Base-by-base conservation (phyloP, 2,329 filamentous ascomycete species). In the Pseudopyrenochaeta lycopersici region DNA sequence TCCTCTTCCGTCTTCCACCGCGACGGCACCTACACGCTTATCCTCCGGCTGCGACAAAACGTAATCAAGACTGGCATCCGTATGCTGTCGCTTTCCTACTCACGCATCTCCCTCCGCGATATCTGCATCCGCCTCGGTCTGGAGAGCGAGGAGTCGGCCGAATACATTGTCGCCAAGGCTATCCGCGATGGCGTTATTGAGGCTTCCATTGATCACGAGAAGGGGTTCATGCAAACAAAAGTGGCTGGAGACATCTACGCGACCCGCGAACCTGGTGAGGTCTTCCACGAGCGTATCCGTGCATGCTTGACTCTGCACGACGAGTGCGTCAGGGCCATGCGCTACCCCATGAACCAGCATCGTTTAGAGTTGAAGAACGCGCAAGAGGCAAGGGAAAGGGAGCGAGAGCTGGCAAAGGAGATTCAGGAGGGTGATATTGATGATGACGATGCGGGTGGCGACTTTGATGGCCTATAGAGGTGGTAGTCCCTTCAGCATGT, bases 341-440 rank as follows among this genome's bases (percentile, higher is more conserved):
- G 95, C 49, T 99, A 98, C 80, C 95, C 95, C 2, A 98, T 98
- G 94, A 97, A 99, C 81, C 95, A 98, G 78, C 95, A 99, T 79
- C 88, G 95, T 15, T 84, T 98, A 50, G 95, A 99, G 79, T 85
- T 99, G 50, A 98, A 97, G 85, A 98, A 96, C 70, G 95, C 95
- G 0, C 94, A 98, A 77, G 96, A 99, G 79, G 95, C 95, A n/a
- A 86, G 95, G 45, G 95, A 99, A 77, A 86, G 95, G 17, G 95
- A 99, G 82, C 86, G 95, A 15, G 95, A 99, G 79, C 87, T 99
- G 83, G 95, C 93, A 60, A 98, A 98, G 84, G 95, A 99, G 82
- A 98, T 99, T 73, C 92, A 97, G 78, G 95, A 98, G 64, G 95
- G 94, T 17, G 95, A 99, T 72, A 85, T 97, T 77, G 95, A 98